Evolutionary conservation across 306 rosid genomes (phyloP).

Genomic region (Canavalia ensiformis): DNA sequence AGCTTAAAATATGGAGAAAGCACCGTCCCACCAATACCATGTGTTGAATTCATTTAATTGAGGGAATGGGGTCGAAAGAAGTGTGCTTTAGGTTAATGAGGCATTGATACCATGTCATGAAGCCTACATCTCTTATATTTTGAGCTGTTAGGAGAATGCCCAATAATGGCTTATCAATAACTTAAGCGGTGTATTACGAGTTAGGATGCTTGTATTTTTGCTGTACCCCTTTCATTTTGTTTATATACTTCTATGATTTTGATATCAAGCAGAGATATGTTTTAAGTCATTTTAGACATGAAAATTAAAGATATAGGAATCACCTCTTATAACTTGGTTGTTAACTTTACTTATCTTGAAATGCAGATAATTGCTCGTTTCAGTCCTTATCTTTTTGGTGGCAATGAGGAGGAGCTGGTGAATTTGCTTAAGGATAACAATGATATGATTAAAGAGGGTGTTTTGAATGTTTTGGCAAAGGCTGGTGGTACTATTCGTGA

Average conservation of each 20-base stretch:
- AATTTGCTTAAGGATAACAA: slow-evolving; percentile 85
- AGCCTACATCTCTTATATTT: slow-evolving; percentile 23
- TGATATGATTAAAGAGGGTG: slow-evolving; percentile 87
- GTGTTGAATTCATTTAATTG: slow-evolving; percentile 18
- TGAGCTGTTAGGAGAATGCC: slow-evolving; percentile 38
- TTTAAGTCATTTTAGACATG: slow-evolving; percentile 45
- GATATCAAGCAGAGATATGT: slow-evolving; percentile 33
- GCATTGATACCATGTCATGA: slow-evolving; percentile 23
- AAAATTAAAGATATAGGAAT: slow-evolving; percentile 15
- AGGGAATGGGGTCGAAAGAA: slow-evolving; percentile 18
- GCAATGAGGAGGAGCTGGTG: slow-evolving; percentile 81
- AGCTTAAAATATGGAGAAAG: slow-evolving; percentile 22
- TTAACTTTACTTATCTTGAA: slow-evolving; percentile 35
- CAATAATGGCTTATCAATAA: slow-evolving; percentile 23
- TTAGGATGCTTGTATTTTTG: slow-evolving; percentile 24
- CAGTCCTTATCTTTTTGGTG: slow-evolving; percentile 79
- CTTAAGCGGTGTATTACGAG: slow-evolving; percentile 11
- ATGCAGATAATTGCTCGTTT: slow-evolving; percentile 89
- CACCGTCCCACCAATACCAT: not conserved
- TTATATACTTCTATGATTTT: slow-evolving; percentile 13
- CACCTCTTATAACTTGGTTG: slow-evolving; percentile 38
- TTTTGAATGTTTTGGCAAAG: slow-evolving; percentile 84
- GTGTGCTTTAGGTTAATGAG: slow-evolving; percentile 16
- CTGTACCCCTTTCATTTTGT: slow-evolving; percentile 24
- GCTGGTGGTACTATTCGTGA: slow-evolving; percentile 98